A percentile compares a stretch with the other conserved stretches of the same genome.
These are phyloP conservation scores for Boeremia lycopersici DNA, from an alignment of 2,329 filamentous ascomycete genomes.

Conservation along the genomic window DNA sequence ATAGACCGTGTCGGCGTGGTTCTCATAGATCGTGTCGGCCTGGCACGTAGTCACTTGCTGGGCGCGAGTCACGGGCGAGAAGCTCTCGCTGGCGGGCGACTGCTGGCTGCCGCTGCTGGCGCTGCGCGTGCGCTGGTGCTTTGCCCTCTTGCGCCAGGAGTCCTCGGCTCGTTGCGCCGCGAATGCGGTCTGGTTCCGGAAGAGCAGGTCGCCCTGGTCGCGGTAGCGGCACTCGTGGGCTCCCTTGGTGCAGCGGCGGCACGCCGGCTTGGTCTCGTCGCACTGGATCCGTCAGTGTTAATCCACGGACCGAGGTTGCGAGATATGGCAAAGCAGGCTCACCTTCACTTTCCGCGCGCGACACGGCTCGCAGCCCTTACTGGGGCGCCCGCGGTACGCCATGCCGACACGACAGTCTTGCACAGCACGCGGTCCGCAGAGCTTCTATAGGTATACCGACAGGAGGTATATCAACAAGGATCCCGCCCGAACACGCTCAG, in stretches of 20 bases:
- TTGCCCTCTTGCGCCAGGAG: constrained; percentile 43
- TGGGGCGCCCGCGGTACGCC: constrained; percentile 44
- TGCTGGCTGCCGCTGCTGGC: constrained; percentile 18
- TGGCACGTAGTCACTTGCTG: constrained; percentile 17
- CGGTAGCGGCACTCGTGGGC: constrained; percentile 40
- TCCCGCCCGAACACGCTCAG: no score
- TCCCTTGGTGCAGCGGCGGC: constrained; percentile 38
- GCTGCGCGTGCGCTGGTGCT: constrained; percentile 27
- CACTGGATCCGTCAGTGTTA: constrained; percentile 31
- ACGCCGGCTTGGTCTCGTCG: constrained; percentile 40
- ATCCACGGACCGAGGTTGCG: no score
- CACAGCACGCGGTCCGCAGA: no score
- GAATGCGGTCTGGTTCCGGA: constrained; percentile 42
- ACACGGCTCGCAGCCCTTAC: constrained; percentile 45
- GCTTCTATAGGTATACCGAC: no score
- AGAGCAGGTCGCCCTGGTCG: constrained; percentile 40
- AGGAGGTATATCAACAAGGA: no score
- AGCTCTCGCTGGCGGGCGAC: constrained; percentile 20
- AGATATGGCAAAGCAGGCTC: constrained; percentile 6
- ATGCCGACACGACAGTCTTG: constrained; percentile 13
- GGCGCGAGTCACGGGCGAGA: constrained; percentile 14
- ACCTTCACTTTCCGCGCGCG: constrained; percentile 45
- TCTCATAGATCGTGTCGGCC: background rate
- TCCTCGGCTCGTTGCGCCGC: constrained; percentile 44
- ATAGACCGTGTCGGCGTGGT: background rate